These are phyloP conservation scores for Komagataella phaffii DNA, from an alignment of 805 yeast genomes.

Conservation along the genomic window DNA sequence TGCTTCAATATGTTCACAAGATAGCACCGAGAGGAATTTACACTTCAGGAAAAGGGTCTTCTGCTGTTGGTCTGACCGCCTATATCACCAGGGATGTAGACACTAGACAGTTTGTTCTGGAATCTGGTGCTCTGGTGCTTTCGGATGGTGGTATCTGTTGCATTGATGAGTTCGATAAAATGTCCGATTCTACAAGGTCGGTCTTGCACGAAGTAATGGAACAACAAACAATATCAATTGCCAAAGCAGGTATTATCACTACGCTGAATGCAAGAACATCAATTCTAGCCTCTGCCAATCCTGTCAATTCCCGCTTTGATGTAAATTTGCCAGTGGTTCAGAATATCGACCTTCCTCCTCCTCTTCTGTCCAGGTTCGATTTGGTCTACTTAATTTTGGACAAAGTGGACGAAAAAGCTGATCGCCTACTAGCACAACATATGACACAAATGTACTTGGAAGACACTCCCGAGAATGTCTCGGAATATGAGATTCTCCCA, in stretches of 20 bases:
- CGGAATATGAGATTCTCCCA: conserved; percentile 59
- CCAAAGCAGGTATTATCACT: conserved; percentile 96
- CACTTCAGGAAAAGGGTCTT: conserved; percentile 97
- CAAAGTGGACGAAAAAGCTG: conserved; percentile 77
- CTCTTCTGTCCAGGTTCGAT: conserved; percentile 88
- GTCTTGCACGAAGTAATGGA: conserved; percentile 98
- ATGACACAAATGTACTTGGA: conserved; percentile 86
- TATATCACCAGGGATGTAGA: conserved; percentile 91
- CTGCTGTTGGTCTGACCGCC: conserved; percentile 98
- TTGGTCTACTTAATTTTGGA: conserved; percentile 86
- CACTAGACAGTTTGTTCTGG: conserved; percentile 85
- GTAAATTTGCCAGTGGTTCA: conserved; percentile 91
- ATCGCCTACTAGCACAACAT: conserved; percentile 80
- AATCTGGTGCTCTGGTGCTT: conserved; percentile 89
- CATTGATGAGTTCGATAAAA: conserved; percentile 96
- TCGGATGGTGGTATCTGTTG: conserved; percentile 99
- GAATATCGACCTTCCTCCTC: conserved; percentile 95
- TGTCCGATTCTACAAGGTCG: conserved; percentile 89
- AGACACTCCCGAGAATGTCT: conserved; percentile 65
- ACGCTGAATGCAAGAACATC: conserved; percentile 95
- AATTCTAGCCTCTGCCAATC: conserved; percentile 91
- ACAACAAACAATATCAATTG: conserved; percentile 95
- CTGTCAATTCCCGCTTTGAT: conserved; percentile 89
- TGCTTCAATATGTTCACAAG: conserved; percentile 88
- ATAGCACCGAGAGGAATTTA: conserved; percentile 97